A percentile compares a stretch with the other conserved stretches of the same genome.
Conservation (phyloP, 1,139 yeast species). For the Yamadazyma epiphylla region DNA sequence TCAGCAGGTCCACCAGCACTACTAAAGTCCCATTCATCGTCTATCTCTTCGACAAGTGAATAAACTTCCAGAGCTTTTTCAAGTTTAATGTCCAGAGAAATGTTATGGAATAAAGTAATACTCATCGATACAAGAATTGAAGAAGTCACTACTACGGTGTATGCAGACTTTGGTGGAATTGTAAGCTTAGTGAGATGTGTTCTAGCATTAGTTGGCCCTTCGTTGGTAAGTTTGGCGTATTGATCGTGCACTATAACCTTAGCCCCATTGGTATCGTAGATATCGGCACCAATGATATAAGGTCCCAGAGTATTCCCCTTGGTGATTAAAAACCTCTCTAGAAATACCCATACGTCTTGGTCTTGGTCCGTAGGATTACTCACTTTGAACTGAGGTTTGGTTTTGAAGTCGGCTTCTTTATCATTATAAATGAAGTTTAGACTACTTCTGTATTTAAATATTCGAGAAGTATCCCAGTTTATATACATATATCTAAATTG, state of each 20-base stretch:
- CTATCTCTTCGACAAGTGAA: conserved; percentile 16
- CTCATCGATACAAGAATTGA: conserved; percentile 29
- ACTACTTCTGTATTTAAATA: conserved; percentile 16
- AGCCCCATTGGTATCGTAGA: conserved; percentile 34
- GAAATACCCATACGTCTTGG: conserved; percentile 46
- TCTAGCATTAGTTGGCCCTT: conserved; percentile 27
- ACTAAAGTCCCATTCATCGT: conserved; percentile 48
- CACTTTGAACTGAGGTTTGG: conserved; percentile 49
- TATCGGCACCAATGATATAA: conserved; percentile 21
- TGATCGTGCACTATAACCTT: conserved; percentile 26
- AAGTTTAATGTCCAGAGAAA: conserved; percentile 17
- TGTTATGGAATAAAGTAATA: conserved; percentile 31
- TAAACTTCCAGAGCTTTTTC: conserved; percentile 21
- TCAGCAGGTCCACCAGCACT: conserved; percentile 60
- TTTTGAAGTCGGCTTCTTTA: conserved; percentile 16
- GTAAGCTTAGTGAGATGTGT: conserved; percentile 20
- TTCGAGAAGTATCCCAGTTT: conserved; percentile 55
- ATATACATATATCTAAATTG: conserved; percentile 57
- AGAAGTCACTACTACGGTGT: conserved; percentile 24
- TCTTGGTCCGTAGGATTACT: conserved; percentile 23
- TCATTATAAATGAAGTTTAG: conserved; percentile 27
- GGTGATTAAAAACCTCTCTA: conserved; percentile 35
- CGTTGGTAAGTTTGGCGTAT: conserved; percentile 19
- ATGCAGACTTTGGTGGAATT: conserved; percentile 21
- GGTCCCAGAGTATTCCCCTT: conserved; percentile 8